Base-by-base conservation (phyloP, 176 grass and related monocot genomes). In the Puya raimondii region DNA sequence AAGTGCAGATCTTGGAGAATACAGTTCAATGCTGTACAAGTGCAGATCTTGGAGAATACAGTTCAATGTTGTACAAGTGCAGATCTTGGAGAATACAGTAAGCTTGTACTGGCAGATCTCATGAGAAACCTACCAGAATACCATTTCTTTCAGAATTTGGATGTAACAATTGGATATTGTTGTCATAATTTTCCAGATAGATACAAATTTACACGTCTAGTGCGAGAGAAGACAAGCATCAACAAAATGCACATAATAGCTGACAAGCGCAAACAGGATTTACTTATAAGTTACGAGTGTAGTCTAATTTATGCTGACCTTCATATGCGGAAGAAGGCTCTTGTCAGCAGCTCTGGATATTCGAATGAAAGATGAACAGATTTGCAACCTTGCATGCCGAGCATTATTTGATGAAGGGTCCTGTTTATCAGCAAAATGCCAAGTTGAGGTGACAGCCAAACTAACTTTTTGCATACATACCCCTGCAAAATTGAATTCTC, bases 281-380 rank as follows among this genome's bases (percentile, higher is more conserved):
- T 17, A 59, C 13, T 59, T 15, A 42, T 42, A 20, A 59, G 54
- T 16, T 59, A 15, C 54, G 10, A 59, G 54, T 17, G 15, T 17
- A 17, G n/a, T 8, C 15, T 4, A 59, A 58, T 58, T 9, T 18
- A 77, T 50, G 64, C 77, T 79, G 57, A 97, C 94, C 94, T 97
- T 97, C 94, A 97, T 97, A 65, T 97, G 94, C 83, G 94, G 94
- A 67, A 92, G 82, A 81, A 97, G 89, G 74, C 84, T 88, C 85
- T 87, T 97, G 76, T 92, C 89, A 59, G 89, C 94, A 79, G 94
- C 86, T 89, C 83, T 87, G 21, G 94, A 89, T 47, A 97, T 92
- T 51, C 94, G 86, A 73, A 97, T 92, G 65, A 97, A 97, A 53
- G 94, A 97, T 12, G 89, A 84, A 78, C 94, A 97, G 66, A 97